phyloP scores from a whole-genome alignment of 805 yeast genomes.

The Wickerhamomyces tratensis region DNA sequence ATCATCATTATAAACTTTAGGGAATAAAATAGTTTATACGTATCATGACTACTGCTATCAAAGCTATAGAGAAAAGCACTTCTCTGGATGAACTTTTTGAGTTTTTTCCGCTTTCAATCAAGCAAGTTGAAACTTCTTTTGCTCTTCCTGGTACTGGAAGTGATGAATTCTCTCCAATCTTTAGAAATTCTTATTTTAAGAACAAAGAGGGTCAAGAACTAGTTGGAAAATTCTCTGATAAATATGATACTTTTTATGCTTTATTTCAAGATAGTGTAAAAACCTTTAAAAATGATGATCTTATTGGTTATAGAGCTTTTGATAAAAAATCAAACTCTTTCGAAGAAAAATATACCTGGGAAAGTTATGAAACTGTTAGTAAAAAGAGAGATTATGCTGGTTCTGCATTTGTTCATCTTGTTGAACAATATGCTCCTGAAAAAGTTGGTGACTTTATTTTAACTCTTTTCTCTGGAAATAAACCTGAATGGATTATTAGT shows the following conservation, averaged over 20 bases:
- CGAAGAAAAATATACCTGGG: constrained; percentile 31
- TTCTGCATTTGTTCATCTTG: constrained; percentile 40
- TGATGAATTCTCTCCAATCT: constrained; percentile 42
- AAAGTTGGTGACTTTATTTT: constrained; percentile 35
- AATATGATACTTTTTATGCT: constrained; percentile 33
- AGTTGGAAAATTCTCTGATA: constrained; percentile 31
- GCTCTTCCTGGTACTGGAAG: constrained; percentile 15
- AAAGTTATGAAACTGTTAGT: constrained; percentile 32
- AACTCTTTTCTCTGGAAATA: constrained; percentile 46
- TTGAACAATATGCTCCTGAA: constrained; percentile 25
- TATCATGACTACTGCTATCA: constrained; percentile 3
- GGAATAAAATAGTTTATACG: neutral
- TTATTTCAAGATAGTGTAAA: constrained; percentile 32
- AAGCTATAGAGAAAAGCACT: neutral
- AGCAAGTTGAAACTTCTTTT: constrained; percentile 10
- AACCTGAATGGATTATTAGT: constrained; percentile 59
- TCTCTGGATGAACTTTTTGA: constrained; percentile 8
- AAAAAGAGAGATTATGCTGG: constrained; percentile 39
- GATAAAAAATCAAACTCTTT: constrained; percentile 26
- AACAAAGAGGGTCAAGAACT: constrained; percentile 14
- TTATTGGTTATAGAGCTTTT: constrained; percentile 35
- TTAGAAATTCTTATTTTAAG: constrained; percentile 31
- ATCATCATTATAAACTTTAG: too few species aligned
- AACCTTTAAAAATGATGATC: constrained; percentile 26
- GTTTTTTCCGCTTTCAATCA: constrained; percentile 9